A percentile compares a stretch with the other conserved stretches of the same genome.
These are phyloP conservation scores for Candida ficus DNA, from an alignment of 805 yeast species.

Conservation along the genomic window DNA sequence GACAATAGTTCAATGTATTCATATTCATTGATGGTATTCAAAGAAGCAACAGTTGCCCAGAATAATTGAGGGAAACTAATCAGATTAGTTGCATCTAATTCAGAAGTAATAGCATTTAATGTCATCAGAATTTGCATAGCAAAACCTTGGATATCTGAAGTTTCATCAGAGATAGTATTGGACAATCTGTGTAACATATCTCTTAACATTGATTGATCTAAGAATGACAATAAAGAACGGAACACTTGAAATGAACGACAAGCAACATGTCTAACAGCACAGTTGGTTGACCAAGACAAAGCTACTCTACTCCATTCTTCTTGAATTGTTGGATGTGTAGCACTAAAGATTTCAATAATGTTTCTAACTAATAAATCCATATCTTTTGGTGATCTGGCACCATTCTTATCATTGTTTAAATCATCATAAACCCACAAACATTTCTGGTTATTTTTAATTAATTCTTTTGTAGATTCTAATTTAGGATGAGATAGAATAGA, in stretches of 20 bases:
- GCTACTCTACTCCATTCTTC: slow-evolving; percentile 83
- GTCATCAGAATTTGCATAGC: slow-evolving; percentile 98
- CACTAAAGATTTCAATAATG: slow-evolving; percentile 51
- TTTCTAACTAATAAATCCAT: slow-evolving; percentile 75
- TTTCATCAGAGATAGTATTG: slow-evolving; percentile 86
- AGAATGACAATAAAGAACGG: slow-evolving; percentile 71
- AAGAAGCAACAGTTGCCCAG: slow-evolving; percentile 92
- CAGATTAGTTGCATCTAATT: slow-evolving; percentile 68
- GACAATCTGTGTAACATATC: slow-evolving; percentile 93
- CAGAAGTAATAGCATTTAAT: slow-evolving; percentile 85
- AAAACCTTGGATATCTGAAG: slow-evolving; percentile 89
- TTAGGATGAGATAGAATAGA: slow-evolving; percentile 48
- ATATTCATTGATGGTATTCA: slow-evolving; percentile 85
- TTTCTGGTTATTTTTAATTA: slow-evolving; percentile 46
- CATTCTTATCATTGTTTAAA: slow-evolving; percentile 64
- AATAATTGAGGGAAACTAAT: slow-evolving; percentile 89
- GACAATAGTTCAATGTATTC: slow-evolving; percentile 88
- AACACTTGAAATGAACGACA: slow-evolving; percentile 94
- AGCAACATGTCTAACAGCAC: slow-evolving; percentile 95
- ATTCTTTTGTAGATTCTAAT: slow-evolving; percentile 50
- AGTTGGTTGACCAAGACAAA: slow-evolving; percentile 91
- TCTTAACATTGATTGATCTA: slow-evolving; percentile 83
- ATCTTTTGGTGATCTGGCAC: slow-evolving; percentile 78
- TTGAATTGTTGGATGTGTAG: slow-evolving; percentile 48
- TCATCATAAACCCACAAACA: slow-evolving; percentile 84